A percentile compares a stretch with the other conserved stretches of the same genome.
Conservation (phyloP, 164 flowering plant species). For the Magnolia officinalis region DNA sequence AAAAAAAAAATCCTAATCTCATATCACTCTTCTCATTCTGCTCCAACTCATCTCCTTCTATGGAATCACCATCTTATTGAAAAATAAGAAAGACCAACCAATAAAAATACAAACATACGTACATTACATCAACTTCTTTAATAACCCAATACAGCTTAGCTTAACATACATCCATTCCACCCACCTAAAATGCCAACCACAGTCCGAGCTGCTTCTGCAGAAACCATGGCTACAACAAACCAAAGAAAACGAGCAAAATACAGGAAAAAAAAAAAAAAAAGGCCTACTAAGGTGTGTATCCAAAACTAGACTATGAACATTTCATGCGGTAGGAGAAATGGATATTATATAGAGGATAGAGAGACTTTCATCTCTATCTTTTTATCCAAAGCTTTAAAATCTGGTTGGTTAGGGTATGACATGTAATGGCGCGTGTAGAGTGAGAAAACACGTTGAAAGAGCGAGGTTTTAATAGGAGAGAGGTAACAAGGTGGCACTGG, state of each 20-base stretch:
- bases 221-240: not conserved
- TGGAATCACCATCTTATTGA: too few species aligned
- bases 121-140: not conserved
- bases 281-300: too few species aligned
- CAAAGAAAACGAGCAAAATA: not conserved
- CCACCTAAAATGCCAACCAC: conserved; percentile 9
- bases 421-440: conserved; percentile 19
- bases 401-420: conserved; percentile 26
- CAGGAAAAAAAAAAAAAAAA: not conserved
- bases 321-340: not conserved
- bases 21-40: too few species aligned
- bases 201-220: not conserved
- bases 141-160: not conserved
- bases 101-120: too few species aligned
- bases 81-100: not conserved
- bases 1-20: too few species aligned
- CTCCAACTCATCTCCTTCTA: too few species aligned
- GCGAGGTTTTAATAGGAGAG: conserved; percentile 8
- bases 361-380: conserved; percentile 7
- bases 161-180: not conserved
- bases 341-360: conserved; percentile 4
- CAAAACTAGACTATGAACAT: not conserved
- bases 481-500: conserved; percentile 9
- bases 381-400: conserved; percentile 9
- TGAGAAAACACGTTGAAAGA: conserved; percentile 19